Evolutionary conservation across 2,329 filamentous ascomycete species (phyloP).

Genomic region (Venturia aucupariae): DNA sequence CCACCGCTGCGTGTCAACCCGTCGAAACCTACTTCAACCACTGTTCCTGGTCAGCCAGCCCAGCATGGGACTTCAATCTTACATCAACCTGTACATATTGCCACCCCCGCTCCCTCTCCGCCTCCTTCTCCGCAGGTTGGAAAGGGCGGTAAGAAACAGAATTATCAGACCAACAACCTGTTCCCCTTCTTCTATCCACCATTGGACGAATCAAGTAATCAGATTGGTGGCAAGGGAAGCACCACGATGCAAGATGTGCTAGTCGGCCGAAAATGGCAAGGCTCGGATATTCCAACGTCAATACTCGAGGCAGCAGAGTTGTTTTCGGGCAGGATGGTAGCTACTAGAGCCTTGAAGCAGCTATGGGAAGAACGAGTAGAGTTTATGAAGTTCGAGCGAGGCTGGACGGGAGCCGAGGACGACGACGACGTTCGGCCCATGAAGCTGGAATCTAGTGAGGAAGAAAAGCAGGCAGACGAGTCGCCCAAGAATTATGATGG

Average conservation of each 20-base stretch:
- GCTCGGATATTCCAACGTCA: constrained; percentile 86
- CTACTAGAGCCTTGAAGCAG: constrained; percentile 84
- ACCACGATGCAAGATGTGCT: constrained; percentile 71
- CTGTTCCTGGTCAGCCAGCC: constrained; percentile 48
- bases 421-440: constrained; percentile 36
- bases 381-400: constrained; percentile 85
- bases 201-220: constrained; percentile 78
- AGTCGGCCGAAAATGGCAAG: constrained; percentile 81
- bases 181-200: constrained; percentile 98
- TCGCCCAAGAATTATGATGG: constrained; percentile 37
- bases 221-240: constrained; percentile 77
- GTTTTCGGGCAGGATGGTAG: constrained; percentile 81
- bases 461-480: constrained; percentile 24
- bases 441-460: constrained; percentile 16
- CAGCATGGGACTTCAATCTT: constrained; percentile 61
- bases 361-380: constrained; percentile 89
- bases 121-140: constrained; percentile 84
- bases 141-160: constrained; percentile 96
- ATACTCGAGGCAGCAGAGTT: constrained; percentile 91
- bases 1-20: constrained; percentile 73
- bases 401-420: constrained; percentile 57
- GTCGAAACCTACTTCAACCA: constrained; percentile 39
- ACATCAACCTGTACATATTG: constrained; percentile 93
- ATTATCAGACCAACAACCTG: constrained; percentile 98
- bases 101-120: constrained; percentile 92